These are phyloP conservation scores for Sphagnum fallax DNA, from an alignment of 228 moss, liverwort and hornwort genomes.

Conservation along the genomic window DNA sequence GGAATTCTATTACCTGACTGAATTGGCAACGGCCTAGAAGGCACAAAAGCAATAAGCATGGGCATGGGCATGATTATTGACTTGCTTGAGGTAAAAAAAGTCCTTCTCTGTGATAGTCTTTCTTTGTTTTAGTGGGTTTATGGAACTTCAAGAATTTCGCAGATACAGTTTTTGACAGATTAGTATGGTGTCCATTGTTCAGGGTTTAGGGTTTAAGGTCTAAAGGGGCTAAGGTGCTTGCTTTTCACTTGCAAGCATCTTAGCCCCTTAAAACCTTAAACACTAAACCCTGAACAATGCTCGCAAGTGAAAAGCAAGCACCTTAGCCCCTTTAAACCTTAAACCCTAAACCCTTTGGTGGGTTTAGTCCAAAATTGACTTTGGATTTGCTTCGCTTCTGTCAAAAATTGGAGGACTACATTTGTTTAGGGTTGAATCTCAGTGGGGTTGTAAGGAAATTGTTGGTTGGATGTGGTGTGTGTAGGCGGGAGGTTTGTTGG, in stretches of 20 bases:
- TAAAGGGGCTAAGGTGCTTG: too few species aligned
- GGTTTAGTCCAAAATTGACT: background rate
- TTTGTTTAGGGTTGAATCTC: background rate
- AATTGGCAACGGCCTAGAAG: background rate
- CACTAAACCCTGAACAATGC: background rate
- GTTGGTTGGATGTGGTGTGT: background rate
- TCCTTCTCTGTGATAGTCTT: too few species aligned
- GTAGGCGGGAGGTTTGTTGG: background rate
- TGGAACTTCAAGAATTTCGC: too few species aligned
- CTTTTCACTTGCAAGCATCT: background rate
- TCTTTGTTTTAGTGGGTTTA: too few species aligned
- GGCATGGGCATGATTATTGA: slow-evolving; percentile 1
- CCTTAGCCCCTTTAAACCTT: background rate
- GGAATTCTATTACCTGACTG: background rate
- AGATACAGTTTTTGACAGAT: too few species aligned
- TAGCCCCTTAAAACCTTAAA: background rate
- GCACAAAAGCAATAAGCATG: background rate
- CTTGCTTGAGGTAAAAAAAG: background rate
- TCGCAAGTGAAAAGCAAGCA: background rate
- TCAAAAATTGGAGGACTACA: background rate
- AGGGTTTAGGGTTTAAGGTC: too few species aligned
- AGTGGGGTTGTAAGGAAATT: background rate
- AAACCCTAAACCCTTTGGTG: background rate
- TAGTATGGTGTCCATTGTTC: too few species aligned
- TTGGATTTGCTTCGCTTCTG: background rate